Base-by-base conservation (phyloP, 1,139 yeast genomes). In the Candida tetrigidarum region DNA sequence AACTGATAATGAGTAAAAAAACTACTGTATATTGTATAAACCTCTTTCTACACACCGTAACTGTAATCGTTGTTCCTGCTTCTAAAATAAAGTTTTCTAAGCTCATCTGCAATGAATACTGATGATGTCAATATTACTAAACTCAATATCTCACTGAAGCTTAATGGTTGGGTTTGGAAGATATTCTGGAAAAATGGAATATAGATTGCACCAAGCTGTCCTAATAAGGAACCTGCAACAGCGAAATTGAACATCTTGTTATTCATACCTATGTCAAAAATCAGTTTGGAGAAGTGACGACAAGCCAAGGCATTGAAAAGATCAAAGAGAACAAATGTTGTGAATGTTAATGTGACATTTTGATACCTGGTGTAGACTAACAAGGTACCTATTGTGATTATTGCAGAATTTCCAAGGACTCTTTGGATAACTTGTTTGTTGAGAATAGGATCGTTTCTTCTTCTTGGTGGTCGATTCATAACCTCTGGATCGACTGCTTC, bases 281-380 rank as follows among this genome's bases (percentile, higher is more conserved):
- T 80, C 3, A 96, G 86, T 63, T 89, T 91, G 38, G 90, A 78
- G 50, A 85, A 78, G 51, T 95, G 96, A 59, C 98, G 89, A 63
- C 97, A 92, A 8, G 96, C 74, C 52, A 93, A 74, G 0, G 98
- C 99, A 63, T 91, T 93, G 70, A 93, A 93, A 96, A 93, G 87
- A 65, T 93, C 99, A 59, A 84, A 93, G 47, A 92, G 73, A 10
- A 93, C 98, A 67, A 93, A 93, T 62, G 98, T 89, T 0, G 98
- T 93, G 60, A 93, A 93, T 0, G 98, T 91, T 97, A 93, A 92
- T n/a, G 99, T 93, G 11, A 98, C 92, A 62, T 92, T 98, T 66
- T n/a, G n/a, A n/a, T n/a, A n/a, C n/a, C n/a, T 79, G 42, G 88
- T 71, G 62, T 90, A 93, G 23, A 93, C 87, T 60, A 84, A 87